Base-by-base conservation (phyloP, 306 rosid genomes). In the Prunus mume region DNA sequence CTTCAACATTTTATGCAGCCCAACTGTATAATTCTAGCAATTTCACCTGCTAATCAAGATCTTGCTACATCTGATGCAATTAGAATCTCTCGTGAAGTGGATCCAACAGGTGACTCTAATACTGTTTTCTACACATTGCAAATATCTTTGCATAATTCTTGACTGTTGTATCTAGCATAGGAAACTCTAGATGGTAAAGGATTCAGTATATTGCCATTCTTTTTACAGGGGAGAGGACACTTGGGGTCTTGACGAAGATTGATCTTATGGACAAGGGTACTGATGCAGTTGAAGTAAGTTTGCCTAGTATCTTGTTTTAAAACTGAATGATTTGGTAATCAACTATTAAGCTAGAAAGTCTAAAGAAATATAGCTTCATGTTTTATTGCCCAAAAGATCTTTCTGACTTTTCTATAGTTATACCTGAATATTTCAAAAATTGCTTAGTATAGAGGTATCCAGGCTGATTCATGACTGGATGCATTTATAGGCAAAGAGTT, bases 231-330 rank as follows among this genome's bases (percentile, higher is more conserved):
- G 98, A 93, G 79, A 93, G 98, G 86, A 93, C 97, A 69, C 19
- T 91, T 52, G 98, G 98, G 73, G 98, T 93, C 70, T 84, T 93
- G 88, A 93, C 98, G 45, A 93, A 93, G 88, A 93, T 93, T 86
- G 98, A 93, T 85, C 97, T 93, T 41, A 91, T 93, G 98, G 98
- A 93, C 79, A 93, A 93, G 96, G 98, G 98, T 62, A 93, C 98
- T 15, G 97, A 93, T 88, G 98, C 98, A 60, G 98, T 86, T 56
- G 98, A 93, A 34, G 98, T 93, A 84, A 90, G 93, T 86, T 58
- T 51, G 9, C 54, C 76, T 64, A 49, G 15, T 51, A 71, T 74
- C 65, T 54, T 61, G 51, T 57, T 49, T 20, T 84, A 56, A 2
- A 60, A 63, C 50, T 64, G 45, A 47, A 47, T 76, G 72, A 32